Base-by-base conservation (phyloP, 2,329 filamentous ascomycete species). In the Stromatinia cepivora region DNA sequence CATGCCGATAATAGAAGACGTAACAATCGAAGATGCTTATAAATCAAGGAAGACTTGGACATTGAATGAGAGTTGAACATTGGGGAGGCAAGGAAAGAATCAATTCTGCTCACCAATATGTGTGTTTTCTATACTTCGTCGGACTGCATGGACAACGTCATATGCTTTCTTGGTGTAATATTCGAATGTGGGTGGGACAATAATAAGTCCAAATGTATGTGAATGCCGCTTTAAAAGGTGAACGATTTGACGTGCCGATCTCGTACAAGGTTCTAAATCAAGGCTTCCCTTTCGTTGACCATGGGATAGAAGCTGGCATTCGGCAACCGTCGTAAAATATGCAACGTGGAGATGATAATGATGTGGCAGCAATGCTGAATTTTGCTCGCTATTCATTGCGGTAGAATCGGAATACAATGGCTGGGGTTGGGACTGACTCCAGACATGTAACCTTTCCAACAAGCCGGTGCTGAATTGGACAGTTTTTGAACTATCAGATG, bases 101-200 rank as follows among this genome's bases (percentile, higher is more conserved):
- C 3, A 2, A 50, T 36, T 39, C 6, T 8, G 10, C 46, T 64
- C n/a, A 64, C 61, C 46, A 28, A 77, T 73, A 48, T 77, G 75
- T 0, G 74, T 75, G 39, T 72, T 74, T 15, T 76, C 75, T 61
- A 78, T 75, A 61, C 74, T 76, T 50, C 74, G 72, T 31, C 74
- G 72, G 11, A 77, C 74, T 11, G 73, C 73, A 66, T 73, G 73
- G 20, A 76, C 70, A 46, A 75, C 73, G 39, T 76, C 71, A 78
- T 79, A 76, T 22, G 78, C 77, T 67, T 77, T 77, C 52, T 76
- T 79, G 39, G 81, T 74, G 34, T 80, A 78, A 72, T 79, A 78
- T 31, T 81, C 81, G 67, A 81, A 81, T 0, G 78, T 85, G 68
- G 77, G 81, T 71, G 72, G 79, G 64, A 75, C 80, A 62, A 77